These are phyloP conservation scores for Cadophora gregata DNA, from an alignment of 2,329 filamentous ascomycete genomes.

Conservation along the genomic window DNA sequence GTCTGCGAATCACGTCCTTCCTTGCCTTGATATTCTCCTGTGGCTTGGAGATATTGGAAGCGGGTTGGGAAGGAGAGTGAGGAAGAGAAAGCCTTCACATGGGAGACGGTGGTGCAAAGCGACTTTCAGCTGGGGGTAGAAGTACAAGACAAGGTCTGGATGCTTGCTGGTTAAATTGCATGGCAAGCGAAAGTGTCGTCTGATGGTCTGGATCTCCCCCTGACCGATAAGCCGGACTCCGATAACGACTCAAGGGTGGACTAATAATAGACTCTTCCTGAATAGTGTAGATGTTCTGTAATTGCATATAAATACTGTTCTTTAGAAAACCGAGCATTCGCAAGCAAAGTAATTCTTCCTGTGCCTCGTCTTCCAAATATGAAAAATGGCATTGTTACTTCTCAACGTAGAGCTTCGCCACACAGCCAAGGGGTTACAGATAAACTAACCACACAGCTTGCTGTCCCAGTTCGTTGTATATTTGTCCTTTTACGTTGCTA, in stretches of 20 bases:
- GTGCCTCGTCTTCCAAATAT: neutral
- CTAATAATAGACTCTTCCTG: neutral
- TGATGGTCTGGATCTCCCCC: constrained; percentile 5
- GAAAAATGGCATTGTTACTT: neutral
- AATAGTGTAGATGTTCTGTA: neutral
- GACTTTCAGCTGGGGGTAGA: neutral
- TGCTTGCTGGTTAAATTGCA: constrained; percentile 11
- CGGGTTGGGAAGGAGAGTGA: constrained; percentile 1
- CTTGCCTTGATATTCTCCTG: neutral
- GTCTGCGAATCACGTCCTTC: neutral
- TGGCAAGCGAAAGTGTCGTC: constrained; percentile 5
- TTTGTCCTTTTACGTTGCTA: neutral
- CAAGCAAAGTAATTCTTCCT: neutral
- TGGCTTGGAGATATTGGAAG: neutral
- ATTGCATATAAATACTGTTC: neutral
- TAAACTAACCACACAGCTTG: neutral
- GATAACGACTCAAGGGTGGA: constrained; percentile 14
- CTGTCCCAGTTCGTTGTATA: neutral
- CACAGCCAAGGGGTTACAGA: neutral
- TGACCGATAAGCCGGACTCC: neutral
- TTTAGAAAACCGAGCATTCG: neutral
- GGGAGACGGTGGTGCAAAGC: neutral
- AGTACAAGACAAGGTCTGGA: constrained; percentile 10
- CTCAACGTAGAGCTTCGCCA: neutral
- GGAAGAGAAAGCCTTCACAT: constrained; percentile 1